Evolutionary conservation across 1,284 basidiomycete genomes (phyloP).

Genomic region (Melampsora americana): DNA sequence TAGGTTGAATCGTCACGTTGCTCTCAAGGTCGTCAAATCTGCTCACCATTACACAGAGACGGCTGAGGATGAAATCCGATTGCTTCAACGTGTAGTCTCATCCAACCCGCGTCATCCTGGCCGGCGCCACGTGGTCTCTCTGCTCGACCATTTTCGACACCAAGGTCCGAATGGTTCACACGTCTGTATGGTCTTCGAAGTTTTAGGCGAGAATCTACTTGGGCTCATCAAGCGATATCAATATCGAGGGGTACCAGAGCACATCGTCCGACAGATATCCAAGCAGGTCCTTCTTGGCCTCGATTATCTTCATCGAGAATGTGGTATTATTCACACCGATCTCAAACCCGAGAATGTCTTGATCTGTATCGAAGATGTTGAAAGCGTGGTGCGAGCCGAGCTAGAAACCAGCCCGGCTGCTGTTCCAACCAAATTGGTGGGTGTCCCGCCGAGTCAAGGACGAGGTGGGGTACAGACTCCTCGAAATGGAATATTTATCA

Average conservation of each 20-base stretch:
- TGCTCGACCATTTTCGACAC: conserved; percentile 95
- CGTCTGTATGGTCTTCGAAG: conserved; percentile 99
- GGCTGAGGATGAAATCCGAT: conserved; percentile 96
- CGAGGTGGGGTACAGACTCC: conserved; percentile 97
- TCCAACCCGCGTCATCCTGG: conserved; percentile 63
- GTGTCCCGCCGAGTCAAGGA: conserved; percentile 90
- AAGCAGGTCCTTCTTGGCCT: conserved; percentile 92
- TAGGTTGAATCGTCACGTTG: conserved; percentile 91
- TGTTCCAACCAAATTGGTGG: conserved; percentile 76
- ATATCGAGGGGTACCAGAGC: conserved; percentile 92
- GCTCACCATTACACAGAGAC: conserved; percentile 96
- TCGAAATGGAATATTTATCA: conserved; percentile 82
- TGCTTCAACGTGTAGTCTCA: conserved; percentile 88
- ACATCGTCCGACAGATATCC: conserved; percentile 90
- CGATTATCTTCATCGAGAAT: conserved; percentile 96
- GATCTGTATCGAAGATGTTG: conserved; percentile 95
- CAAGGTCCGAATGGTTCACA: conserved; percentile 94
- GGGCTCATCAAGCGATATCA: conserved; percentile 94
- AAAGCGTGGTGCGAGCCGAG: conserved; percentile 84
- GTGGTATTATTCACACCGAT: conserved; percentile 86
- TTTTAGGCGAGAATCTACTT: conserved; percentile 94
- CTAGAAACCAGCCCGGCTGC: conserved; percentile 63
- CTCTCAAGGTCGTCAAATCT: conserved; percentile 97
- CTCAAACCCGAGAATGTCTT: conserved; percentile 98
- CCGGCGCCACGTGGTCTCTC: conserved; percentile 70